A percentile compares a stretch with the other conserved stretches of the same genome.
phyloP scores from a whole-genome alignment of 169 alveolate species.

The Eimeria acervulina region DNA sequence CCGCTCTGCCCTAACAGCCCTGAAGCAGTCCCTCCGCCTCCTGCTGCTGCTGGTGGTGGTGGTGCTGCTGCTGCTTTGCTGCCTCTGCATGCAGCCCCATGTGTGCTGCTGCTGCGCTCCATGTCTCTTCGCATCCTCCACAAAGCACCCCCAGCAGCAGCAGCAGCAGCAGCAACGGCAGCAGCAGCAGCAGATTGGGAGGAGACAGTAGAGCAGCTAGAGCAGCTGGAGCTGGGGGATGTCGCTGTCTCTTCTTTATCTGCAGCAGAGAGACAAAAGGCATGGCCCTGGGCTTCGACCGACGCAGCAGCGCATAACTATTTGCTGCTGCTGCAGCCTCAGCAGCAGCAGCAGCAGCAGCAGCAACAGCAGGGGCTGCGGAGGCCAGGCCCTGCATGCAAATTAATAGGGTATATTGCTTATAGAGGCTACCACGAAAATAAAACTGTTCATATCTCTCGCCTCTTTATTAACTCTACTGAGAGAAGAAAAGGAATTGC shows the following conservation, averaged over 20 bases:
- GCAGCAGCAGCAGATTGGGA: no score
- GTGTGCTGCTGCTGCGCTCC: constrained; percentile 54
- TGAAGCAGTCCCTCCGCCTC: constrained; percentile 22
- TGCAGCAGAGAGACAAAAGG: neutral
- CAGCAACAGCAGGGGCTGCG: neutral
- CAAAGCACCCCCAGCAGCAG: neutral
- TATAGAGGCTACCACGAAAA: neutral
- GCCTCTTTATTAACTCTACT: neutral
- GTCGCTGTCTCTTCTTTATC: neutral
- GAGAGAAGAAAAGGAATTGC: neutral
- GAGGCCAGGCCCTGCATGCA: neutral
- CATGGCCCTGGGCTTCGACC: constrained; percentile 1
- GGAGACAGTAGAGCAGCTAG: constrained; percentile 4
- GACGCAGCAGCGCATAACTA: neutral
- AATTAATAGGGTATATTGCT: neutral
- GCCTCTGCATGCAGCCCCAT: constrained; percentile 47
- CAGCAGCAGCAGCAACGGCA: neutral
- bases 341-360: no score
- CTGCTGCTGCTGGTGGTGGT: no score
- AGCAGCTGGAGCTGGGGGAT: constrained; percentile 11
- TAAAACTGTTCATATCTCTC: neutral
- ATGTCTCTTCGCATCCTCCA: constrained; percentile 15
- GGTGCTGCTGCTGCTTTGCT: neutral
- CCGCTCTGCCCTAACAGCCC: neutral
- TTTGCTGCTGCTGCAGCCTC: neutral